Percentiles rank a stretch among this genome's conserved stretches.
These are phyloP conservation scores for Hyphopichia pseudoburtonii DNA, from an alignment of 1,139 yeast genomes.

Conservation along the genomic window DNA sequence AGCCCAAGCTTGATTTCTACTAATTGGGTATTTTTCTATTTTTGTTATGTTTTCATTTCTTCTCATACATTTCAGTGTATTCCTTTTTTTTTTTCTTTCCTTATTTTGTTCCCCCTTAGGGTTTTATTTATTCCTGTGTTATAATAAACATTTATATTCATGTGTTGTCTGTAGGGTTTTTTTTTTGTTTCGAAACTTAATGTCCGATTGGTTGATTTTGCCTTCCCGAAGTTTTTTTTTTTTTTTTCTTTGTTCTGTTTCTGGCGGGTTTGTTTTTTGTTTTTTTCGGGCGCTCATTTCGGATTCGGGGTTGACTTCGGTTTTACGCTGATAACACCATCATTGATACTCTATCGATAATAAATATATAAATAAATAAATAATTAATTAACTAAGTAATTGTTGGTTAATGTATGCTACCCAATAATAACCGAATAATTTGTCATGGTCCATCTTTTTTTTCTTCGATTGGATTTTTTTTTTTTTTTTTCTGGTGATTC, in stretches of 20 bases:
- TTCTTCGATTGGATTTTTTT: too few species aligned
- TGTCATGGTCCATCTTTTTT: too few species aligned
- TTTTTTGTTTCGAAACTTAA: neutral
- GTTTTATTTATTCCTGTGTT: neutral
- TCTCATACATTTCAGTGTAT: neutral
- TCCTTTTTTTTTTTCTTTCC: neutral
- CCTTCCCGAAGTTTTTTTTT: too few species aligned
- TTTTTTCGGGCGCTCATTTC: too few species aligned
- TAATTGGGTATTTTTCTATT: neutral
- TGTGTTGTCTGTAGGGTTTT: neutral
- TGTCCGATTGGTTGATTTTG: neutral
- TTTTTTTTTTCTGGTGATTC: too few species aligned
- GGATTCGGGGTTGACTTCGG: too few species aligned
- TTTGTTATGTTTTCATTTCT: too few species aligned
- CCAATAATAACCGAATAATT: too few species aligned
- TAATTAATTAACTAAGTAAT: constrained; percentile 3
- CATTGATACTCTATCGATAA: neutral
- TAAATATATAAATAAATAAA: neutral
- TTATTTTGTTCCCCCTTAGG: neutral
- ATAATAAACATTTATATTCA: too few species aligned
- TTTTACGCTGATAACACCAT: neutral
- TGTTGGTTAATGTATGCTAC: too few species aligned
- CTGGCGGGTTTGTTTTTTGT: too few species aligned
- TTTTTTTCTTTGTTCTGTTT: too few species aligned
- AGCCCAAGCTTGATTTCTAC: constrained; percentile 4